A percentile compares a stretch with the other conserved stretches of the same genome.
These are phyloP conservation scores for Cladosporium halotolerans DNA, from an alignment of 2,329 filamentous ascomycete genomes.

Conservation along the genomic window DNA sequence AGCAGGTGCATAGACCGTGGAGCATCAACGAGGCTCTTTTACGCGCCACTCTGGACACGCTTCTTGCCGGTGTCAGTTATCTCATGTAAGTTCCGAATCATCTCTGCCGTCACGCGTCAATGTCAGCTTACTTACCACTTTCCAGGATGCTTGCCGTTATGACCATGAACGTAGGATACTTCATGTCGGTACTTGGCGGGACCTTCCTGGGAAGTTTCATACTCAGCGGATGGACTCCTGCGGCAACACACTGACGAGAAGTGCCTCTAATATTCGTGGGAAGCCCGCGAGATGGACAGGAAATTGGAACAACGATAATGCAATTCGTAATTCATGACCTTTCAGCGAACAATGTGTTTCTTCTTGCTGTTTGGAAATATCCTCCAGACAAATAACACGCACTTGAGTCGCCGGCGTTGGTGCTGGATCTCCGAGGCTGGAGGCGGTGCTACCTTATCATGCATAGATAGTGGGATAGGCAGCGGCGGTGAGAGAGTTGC, in stretches of 20 bases:
- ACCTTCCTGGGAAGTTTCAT: constrained; percentile 62
- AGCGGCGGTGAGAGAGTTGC: too few species aligned
- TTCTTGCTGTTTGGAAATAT: too few species aligned
- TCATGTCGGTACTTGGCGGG: constrained; percentile 65
- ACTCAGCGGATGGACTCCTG: constrained; percentile 21
- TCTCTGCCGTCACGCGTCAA: neutral
- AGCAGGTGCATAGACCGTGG: constrained; percentile 57
- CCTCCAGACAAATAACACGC: too few species aligned
- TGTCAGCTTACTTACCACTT: constrained; percentile 10
- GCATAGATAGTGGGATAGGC: too few species aligned
- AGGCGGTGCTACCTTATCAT: too few species aligned
- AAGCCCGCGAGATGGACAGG: too few species aligned
- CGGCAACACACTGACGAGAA: constrained; percentile 6
- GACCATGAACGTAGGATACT: constrained; percentile 81
- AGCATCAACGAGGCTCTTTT: constrained; percentile 70
- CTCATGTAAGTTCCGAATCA: constrained; percentile 59
- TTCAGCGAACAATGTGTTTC: too few species aligned
- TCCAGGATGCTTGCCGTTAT: constrained; percentile 81
- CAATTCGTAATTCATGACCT: too few species aligned
- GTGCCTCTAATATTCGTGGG: too few species aligned
- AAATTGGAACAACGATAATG: too few species aligned
- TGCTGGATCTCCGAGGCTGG: too few species aligned
- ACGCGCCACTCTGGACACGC: constrained; percentile 61
- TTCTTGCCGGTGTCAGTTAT: constrained; percentile 69
- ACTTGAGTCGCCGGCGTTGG: too few species aligned